Conservation (phyloP, 768 basidiomycete genomes). For the Termitomyces sp. region DNA sequence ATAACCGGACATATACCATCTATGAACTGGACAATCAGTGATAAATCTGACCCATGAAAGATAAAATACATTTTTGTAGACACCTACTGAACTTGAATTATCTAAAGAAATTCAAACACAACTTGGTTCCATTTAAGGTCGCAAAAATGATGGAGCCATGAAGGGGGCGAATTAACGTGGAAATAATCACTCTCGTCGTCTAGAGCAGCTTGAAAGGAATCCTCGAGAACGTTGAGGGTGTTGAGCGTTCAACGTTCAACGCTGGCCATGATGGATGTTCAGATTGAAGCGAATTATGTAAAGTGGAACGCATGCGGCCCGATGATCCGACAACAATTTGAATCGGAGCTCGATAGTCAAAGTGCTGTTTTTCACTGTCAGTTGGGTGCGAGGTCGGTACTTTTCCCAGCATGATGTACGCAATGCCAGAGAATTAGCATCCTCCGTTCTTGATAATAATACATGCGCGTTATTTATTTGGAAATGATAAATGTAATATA, state of each 20-base stretch:
- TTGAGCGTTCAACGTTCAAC: too few relatives aligned
- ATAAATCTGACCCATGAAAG: not conserved
- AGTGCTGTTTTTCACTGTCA: not conserved
- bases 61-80: not conserved
- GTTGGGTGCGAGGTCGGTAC: too few relatives aligned
- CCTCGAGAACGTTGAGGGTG: not conserved
- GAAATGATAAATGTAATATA: too few relatives aligned
- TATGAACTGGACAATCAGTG: not conserved
- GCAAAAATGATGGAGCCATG: not conserved
- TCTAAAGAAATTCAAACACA: not conserved
- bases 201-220: not conserved
- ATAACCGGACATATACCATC: not conserved
- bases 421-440: too few relatives aligned
- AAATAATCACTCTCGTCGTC: not conserved
- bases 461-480: too few relatives aligned
- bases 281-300: not conserved
- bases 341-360: constrained; percentile 1
- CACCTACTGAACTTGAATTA: not conserved
- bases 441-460: too few relatives aligned
- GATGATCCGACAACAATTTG: not conserved
- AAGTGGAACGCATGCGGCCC: not conserved
- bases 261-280: constrained; percentile 1
- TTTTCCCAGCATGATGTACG: too few relatives aligned
- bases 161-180: not conserved
- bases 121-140: not conserved